Conservation (phyloP, 2,329 filamentous ascomycete genomes). For the Alternaria gansuensis region DNA sequence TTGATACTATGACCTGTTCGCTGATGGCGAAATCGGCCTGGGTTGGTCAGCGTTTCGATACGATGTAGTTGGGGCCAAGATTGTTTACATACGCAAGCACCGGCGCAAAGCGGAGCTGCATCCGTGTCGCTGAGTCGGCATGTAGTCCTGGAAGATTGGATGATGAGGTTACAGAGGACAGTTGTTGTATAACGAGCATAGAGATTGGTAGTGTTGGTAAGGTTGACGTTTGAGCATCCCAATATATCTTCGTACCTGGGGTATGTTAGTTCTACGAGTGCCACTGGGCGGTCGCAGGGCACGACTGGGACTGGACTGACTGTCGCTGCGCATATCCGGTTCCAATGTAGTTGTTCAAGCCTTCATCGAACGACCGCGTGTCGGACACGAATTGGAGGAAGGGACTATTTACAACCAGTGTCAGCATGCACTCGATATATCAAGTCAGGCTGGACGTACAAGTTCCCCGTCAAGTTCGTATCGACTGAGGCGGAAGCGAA, state of each 20-base stretch:
- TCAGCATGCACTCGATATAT: slow-evolving; percentile 2
- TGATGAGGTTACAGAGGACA: slow-evolving; percentile 89
- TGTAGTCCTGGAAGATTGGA: slow-evolving; percentile 81
- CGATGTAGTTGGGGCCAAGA: slow-evolving; percentile 16
- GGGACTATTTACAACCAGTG: slow-evolving; percentile 64
- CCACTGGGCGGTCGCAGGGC: not conserved
- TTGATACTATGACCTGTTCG: slow-evolving; percentile 83
- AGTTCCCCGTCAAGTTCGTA: slow-evolving; percentile 69
- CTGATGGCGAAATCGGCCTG: slow-evolving; percentile 85
- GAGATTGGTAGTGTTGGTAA: slow-evolving; percentile 78
- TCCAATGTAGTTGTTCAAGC: slow-evolving; percentile 75
- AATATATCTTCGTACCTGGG: slow-evolving; percentile 80
- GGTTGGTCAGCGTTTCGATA: slow-evolving; percentile 40
- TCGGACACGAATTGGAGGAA: slow-evolving; percentile 86
- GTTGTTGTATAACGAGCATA: slow-evolving; percentile 95
- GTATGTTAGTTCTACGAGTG: slow-evolving; percentile 41
- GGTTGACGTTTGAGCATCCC: slow-evolving; percentile 79
- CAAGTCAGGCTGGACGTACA: slow-evolving; percentile 60
- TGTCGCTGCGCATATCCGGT: slow-evolving; percentile 78
- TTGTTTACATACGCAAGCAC: slow-evolving; percentile 74
- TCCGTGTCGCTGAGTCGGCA: slow-evolving; percentile 73
- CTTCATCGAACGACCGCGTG: slow-evolving; percentile 76
- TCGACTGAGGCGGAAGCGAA: slow-evolving; percentile 78
- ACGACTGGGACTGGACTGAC: slow-evolving; percentile 61
- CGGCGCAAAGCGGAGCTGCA: slow-evolving; percentile 82